phyloP scores from a whole-genome alignment of 1,284 basidiomycete genomes.

The Sutorius eximius region DNA sequence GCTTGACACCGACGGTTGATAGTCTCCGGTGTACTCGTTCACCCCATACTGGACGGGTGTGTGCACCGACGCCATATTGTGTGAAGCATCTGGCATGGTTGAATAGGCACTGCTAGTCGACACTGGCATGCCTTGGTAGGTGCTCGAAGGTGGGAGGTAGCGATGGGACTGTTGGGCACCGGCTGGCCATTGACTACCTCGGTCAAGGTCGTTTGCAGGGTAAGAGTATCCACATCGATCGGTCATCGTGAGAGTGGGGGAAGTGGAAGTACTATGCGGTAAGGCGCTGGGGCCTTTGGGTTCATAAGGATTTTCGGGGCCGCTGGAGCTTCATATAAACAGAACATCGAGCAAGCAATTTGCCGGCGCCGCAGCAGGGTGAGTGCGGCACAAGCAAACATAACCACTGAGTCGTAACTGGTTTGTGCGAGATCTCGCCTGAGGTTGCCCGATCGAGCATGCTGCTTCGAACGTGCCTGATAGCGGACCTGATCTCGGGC shows the following conservation, averaged over 20 bases:
- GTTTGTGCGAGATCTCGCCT: conserved; percentile 32
- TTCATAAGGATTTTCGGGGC: conserved; percentile 38
- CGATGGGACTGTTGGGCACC: conserved; percentile 23
- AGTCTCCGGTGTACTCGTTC: conserved; percentile 23
- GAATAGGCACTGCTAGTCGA: conserved; percentile 22
- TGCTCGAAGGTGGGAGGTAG: conserved; percentile 22
- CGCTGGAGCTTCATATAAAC: conserved; percentile 31
- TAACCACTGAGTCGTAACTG: conserved; percentile 31
- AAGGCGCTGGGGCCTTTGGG: conserved; percentile 16
- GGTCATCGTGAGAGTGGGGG: conserved; percentile 20
- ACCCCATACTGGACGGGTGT: conserved; percentile 23
- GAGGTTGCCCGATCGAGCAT: conserved; percentile 30
- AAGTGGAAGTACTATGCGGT: not conserved
- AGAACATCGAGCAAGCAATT: conserved; percentile 27
- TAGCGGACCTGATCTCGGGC: conserved; percentile 29
- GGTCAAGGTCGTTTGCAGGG: conserved; percentile 17
- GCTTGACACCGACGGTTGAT: conserved; percentile 13
- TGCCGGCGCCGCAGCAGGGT: conserved; percentile 36
- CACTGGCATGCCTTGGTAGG: conserved; percentile 23
- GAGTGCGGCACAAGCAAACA: conserved; percentile 34
- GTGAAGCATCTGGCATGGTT: conserved; percentile 11
- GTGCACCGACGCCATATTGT: conserved; percentile 22
- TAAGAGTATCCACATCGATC: conserved; percentile 34
- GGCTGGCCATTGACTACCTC: conserved; percentile 25
- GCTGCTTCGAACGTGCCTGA: conserved; percentile 30